phyloP scores from a whole-genome alignment of 2,329 filamentous ascomycete genomes.

The Colletotrichum sp. region DNA sequence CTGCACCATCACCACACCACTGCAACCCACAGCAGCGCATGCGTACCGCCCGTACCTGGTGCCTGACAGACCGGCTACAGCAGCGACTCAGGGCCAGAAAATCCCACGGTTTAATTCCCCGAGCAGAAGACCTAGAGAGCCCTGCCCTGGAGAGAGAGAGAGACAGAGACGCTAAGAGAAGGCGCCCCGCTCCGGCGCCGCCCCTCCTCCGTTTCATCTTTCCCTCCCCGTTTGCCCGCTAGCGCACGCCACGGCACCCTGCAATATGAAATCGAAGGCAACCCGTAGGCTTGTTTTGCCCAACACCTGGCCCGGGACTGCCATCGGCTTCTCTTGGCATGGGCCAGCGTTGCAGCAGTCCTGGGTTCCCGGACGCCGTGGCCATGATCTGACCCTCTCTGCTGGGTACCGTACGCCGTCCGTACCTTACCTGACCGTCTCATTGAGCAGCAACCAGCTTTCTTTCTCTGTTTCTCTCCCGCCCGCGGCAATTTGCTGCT shows the following conservation, averaged over 20 bases:
- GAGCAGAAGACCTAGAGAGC: not conserved
- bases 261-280: slow-evolving; percentile 6
- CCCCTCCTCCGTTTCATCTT: slow-evolving; percentile 19
- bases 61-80: not conserved
- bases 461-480: not conserved
- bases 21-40: not conserved
- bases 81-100: not conserved
- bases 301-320: not conserved
- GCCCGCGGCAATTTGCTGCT: not conserved
- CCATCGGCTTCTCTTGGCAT: not conserved
- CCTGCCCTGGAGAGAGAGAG: not conserved
- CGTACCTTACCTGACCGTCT: not conserved
- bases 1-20: not conserved
- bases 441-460: not conserved
- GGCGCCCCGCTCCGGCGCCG: not conserved
- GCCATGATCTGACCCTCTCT: not conserved
- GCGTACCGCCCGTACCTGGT: not conserved
- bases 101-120: not conserved
- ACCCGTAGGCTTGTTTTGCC: not conserved
- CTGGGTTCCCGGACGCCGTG: not conserved
- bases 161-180: too few relatives aligned
- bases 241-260: slow-evolving; percentile 20
- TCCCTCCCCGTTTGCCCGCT: slow-evolving; percentile 12
- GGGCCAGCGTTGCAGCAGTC: not conserved
- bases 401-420: not conserved